Base-by-base conservation (phyloP, 106 monocot species). In the Gastrodia elata region DNA sequence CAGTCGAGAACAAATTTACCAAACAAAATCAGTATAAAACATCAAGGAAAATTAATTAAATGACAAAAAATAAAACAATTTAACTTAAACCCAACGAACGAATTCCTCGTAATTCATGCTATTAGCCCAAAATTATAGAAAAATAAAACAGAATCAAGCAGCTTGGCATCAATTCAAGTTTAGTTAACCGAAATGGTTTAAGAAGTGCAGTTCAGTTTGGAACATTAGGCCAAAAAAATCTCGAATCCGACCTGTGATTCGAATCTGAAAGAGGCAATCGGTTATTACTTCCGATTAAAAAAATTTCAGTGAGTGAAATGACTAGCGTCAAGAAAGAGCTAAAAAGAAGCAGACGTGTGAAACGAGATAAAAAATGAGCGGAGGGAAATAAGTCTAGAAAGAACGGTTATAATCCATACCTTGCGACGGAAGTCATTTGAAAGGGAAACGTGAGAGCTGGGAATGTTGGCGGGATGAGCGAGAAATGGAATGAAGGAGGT, bases 401-500 rank as follows among this genome's bases (percentile, higher is more conserved):
- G 28, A 71, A 9, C 22, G 33, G 13, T 67, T 38, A 11, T n/a
- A n/a, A n/a, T n/a, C 16, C 56, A 1, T 38, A 27, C 38, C 30
- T 20, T 68, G 22, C 10, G 6, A 73, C 10, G 6, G 69, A 52
- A 61, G 44, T 26, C 30, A 68, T 44, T 46, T 32, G 24, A 39
- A 64, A 32, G 70, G 68, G n/a, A 38, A 42, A 16, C 41, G 11
- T 75, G 28, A 32, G 68, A 70, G 24, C 15, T 25, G 22, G 74
- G 49, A 70, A 49, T 46, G 65, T 32, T 52, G 72, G 39, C 15
- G 42, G 56, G 71, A 48, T 34, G 18, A 8, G 75, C 16, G 48
- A 68, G 49, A 41, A 65, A 28, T n/a, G 64, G 38, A 64, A 32
- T 55, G 72, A 65, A 71, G 46, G 56, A 48, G 52, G 40, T 34